phyloP scores from a whole-genome alignment of 306 rosid species.

The Acmispon strigosus region DNA sequence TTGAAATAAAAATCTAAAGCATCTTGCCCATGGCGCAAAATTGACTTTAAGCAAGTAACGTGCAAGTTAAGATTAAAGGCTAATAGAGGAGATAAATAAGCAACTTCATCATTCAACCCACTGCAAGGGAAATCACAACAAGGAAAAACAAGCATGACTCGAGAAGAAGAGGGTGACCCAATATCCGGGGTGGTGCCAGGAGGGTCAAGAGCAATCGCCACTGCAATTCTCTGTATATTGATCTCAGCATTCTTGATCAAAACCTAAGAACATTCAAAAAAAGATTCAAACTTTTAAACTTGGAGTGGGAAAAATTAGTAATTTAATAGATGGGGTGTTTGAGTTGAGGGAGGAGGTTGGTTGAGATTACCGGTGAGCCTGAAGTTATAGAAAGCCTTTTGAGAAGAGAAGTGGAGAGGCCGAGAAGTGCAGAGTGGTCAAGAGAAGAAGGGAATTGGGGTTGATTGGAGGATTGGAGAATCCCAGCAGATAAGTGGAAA shows the following conservation, averaged over 20 bases:
- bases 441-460: constrained; percentile 37
- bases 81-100: constrained; percentile 67
- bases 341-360: not conserved
- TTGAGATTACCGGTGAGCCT: constrained; percentile 22
- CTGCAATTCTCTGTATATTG: constrained; percentile 52
- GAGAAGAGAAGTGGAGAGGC: constrained; percentile 57
- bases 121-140: constrained; percentile 43
- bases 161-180: constrained; percentile 6
- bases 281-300: not conserved
- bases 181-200: constrained; percentile 28
- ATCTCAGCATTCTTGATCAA: constrained; percentile 61
- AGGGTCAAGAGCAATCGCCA: constrained; percentile 72
- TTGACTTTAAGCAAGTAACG: constrained; percentile 58
- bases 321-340: no score
- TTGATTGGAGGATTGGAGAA: constrained; percentile 45
- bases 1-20: constrained; percentile 53
- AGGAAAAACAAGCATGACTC: constrained; percentile 63
- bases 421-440: constrained; percentile 64
- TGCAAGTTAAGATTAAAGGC: constrained; percentile 86
- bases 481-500: constrained; percentile 48
- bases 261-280: constrained; percentile 34
- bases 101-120: constrained; percentile 38
- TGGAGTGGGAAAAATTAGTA: not conserved
- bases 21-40: constrained; percentile 54
- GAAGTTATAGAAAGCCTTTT: constrained; percentile 42